A percentile compares a stretch with the other conserved stretches of the same genome.
These are phyloP conservation scores for Diplodia intermedia DNA, from an alignment of 2,329 filamentous ascomycete genomes.

Conservation along the genomic window DNA sequence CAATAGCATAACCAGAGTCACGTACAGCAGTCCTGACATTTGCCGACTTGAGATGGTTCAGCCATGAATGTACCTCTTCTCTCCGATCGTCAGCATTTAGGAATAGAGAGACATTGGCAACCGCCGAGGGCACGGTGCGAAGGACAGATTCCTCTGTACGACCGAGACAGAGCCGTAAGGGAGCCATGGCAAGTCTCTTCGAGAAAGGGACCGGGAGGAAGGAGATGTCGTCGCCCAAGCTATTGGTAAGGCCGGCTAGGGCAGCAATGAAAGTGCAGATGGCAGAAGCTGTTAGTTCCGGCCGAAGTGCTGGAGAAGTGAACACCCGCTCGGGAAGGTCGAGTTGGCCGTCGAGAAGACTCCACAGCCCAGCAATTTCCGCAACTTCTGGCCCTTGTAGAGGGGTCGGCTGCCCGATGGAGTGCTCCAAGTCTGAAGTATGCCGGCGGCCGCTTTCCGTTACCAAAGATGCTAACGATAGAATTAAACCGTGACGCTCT, in stretches of 20 bases:
- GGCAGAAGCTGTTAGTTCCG: conserved; percentile 70
- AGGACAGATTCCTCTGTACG: conserved; percentile 47
- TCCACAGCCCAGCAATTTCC: conserved; percentile 38
- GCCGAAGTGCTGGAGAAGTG: conserved; percentile 58
- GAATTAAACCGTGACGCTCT: conserved; percentile 71
- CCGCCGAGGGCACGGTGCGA: conserved; percentile 40
- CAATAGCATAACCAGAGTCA: conserved; percentile 54
- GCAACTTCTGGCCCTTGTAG: conserved; percentile 23
- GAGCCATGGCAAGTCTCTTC: conserved; percentile 16
- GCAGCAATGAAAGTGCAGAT: conserved; percentile 61
- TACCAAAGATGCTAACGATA: conserved; percentile 65
- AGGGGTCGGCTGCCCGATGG: not conserved
- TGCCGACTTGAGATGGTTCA: conserved; percentile 45
- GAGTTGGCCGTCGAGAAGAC: conserved; percentile 42
- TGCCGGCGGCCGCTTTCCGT: conserved; percentile 32
- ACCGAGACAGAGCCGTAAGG: conserved; percentile 45
- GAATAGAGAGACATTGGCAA: conserved; percentile 38
- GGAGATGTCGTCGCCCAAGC: not conserved
- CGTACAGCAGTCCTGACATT: conserved; percentile 49
- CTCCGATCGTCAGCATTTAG: conserved; percentile 34
- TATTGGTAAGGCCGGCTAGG: conserved; percentile 48
- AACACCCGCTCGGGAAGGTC: conserved; percentile 49
- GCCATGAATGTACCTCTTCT: conserved; percentile 41
- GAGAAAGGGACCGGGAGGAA: not conserved
- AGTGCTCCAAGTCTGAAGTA: not conserved